phyloP scores from a whole-genome alignment of 2,329 filamentous ascomycete genomes.

The Botryotinia convoluta region DNA sequence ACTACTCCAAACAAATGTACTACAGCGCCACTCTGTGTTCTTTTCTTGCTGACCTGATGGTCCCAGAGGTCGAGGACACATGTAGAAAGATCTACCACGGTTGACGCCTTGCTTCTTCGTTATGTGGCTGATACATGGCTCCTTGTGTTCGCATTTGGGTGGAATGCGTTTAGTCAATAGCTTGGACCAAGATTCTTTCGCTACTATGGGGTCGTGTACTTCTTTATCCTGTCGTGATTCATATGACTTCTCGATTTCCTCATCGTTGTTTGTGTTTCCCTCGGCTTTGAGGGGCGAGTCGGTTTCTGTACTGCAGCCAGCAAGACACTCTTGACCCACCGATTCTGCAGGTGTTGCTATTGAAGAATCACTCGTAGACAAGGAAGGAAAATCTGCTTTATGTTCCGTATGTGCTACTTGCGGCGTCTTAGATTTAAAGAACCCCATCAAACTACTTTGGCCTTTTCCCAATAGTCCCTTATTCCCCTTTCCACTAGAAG shows the following conservation, averaged over 20 bases:
- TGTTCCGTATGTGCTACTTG: no score
- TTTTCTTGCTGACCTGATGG: slow-evolving; percentile 82
- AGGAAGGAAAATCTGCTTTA: neutral
- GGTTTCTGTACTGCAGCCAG: neutral
- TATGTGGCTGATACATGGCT: slow-evolving; percentile 77
- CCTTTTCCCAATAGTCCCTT: slow-evolving; percentile 50
- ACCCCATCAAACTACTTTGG: slow-evolving; percentile 60
- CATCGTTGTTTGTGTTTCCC: neutral
- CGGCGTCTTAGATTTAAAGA: slow-evolving; percentile 66
- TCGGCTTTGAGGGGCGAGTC: neutral
- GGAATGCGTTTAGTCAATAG: slow-evolving; percentile 71
- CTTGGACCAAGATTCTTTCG: slow-evolving; percentile 82
- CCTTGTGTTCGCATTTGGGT: slow-evolving; percentile 83
- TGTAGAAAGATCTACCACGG: slow-evolving; percentile 65
- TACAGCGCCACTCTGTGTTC: slow-evolving; percentile 82
- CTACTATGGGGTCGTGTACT: slow-evolving; percentile 65
- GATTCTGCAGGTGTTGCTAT: neutral
- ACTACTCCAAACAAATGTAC: slow-evolving; percentile 65
- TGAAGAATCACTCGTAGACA: neutral
- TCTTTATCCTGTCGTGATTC: slow-evolving; percentile 29
- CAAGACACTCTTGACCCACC: neutral
- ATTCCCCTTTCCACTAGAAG: slow-evolving; percentile 19
- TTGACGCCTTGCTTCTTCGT: slow-evolving; percentile 92
- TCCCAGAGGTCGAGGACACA: slow-evolving; percentile 70
- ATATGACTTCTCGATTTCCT: slow-evolving; percentile 17